A percentile compares a stretch with the other conserved stretches of the same genome.
These are phyloP conservation scores for Acacia confusa DNA, from an alignment of 306 rosid species.

Conservation along the genomic window DNA sequence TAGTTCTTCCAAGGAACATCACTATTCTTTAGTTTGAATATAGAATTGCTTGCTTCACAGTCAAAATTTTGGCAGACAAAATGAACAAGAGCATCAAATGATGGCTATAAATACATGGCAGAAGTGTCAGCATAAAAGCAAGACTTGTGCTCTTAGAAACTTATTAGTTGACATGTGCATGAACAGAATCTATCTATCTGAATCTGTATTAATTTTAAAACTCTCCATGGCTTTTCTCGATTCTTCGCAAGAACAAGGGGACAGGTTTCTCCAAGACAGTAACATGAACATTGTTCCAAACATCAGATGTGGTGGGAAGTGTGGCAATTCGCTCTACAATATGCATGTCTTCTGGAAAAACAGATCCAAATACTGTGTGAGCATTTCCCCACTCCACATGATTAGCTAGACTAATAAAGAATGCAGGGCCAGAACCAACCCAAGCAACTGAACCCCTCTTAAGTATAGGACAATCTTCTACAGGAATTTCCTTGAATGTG, in stretches of 20 bases:
- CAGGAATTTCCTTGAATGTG: constrained; percentile 51
- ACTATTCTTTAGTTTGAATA: neutral
- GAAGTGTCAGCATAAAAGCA: neutral
- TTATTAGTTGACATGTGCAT: neutral
- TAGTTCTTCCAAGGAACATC: neutral
- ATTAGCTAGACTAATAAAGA: constrained; percentile 67
- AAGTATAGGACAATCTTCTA: constrained; percentile 55
- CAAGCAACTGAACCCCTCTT: constrained; percentile 69
- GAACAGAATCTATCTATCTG: constrained; percentile 26
- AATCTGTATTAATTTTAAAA: constrained; percentile 26
- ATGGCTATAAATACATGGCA: neutral
- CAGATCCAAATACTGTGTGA: constrained; percentile 63
- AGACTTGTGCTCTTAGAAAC: neutral
- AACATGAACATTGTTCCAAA: constrained; percentile 65
- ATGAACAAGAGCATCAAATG: neutral
- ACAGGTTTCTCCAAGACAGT: constrained; percentile 52
- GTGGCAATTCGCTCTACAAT: constrained; percentile 57
- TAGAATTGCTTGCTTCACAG: neutral
- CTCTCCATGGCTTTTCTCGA: constrained; percentile 39
- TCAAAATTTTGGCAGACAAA: neutral
- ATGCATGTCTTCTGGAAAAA: constrained; percentile 71
- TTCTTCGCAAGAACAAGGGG: constrained; percentile 45
- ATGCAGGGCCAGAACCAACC: constrained; percentile 71
- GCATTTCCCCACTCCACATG: constrained; percentile 58
- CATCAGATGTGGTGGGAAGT: constrained; percentile 55